Evolutionary conservation across 805 yeast genomes (phyloP), one percentile per base, ranked within the genome.

Genomic region (Citeromyces nyonsensis): DNA sequence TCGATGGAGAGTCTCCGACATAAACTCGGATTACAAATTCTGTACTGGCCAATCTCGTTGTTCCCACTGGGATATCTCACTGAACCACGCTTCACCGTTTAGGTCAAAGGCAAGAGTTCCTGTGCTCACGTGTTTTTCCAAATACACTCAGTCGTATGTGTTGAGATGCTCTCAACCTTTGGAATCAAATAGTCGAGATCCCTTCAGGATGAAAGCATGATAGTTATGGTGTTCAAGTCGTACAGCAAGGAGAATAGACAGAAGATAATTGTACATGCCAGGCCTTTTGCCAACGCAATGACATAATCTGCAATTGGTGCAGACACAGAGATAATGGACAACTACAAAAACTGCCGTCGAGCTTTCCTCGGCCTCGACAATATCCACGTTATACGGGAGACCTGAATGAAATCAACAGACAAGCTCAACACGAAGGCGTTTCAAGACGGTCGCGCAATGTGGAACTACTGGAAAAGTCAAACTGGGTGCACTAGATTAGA

Each of bases 301-400:
- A 97, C 95, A 0, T 97, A 91, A 45, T 82, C 83, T 30, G 97
- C 97, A 0, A 56, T 91, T 10, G 98, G 98, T 9, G 98, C 96
- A n/a, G 98, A 98, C 1, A 79, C 95, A 0, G 98, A 91, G 48
- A 78, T 70, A 41, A 81, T 85, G 64, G 96, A 88, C 36, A 72
- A 84, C 47, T 88, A 91, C 54, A 66, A 73, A 32, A 64, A 63
- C 24, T 77, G 78, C 20, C 60, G 68, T 38, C 77, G 84, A 47
- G 63, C 81, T 12, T 91, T 82, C 44, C 61, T 91, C 38, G 94
- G 94, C 26, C 84, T 91, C 29, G 98, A 91, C 47, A 91, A 91
- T 49, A 84, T 91, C 39, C 98, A 91, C 53, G 93, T 82, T 2
- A 84, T 91, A 83, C 64, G 95, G 38, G 96, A 86, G 39, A 75